Base-by-base conservation (phyloP, 1,284 basidiomycete genomes). In the Stygiomarasmius scandens region DNA sequence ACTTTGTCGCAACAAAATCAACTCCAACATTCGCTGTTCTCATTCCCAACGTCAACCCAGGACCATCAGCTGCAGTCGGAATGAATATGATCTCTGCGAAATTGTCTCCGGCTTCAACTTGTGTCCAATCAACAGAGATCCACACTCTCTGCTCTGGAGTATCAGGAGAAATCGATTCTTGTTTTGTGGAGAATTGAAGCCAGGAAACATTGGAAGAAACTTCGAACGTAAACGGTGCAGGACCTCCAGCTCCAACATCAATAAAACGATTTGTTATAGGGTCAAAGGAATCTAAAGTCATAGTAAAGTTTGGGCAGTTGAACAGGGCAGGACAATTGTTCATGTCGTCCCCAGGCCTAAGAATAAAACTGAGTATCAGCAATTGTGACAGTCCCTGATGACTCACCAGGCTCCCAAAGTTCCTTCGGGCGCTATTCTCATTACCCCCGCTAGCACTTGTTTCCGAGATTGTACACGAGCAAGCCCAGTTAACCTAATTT, bases 381-480 rank as follows among this genome's bases (percentile, higher is more conserved):
- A n/a, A 20, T 23, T 16, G 32, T 19, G 23, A 23, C 14, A 44
- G 14, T 19, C 3, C 2, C 12, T 24, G 0, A 50, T 4, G 10
- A 58, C 73, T 58, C 62, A 83, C 85, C 84, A 87, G 54, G 83
- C 79, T 41, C 78, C 85, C 3, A 73, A 62, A n/a, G 78, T 82
- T 16, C 83, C 81, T 71, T 90, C 87, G 0, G 84, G 80, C 0
- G 78, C 77, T 54, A 87, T 78, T 22, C 87, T 72, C 81, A 89
- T 87, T 2, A 80, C 76, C 14, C 85, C 82, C 34, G 83, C 70
- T 3, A 88, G 71, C 0, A 80, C 81, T 63, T 82, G 79, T 64
- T 86, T 87, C 59, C 75, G 79, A 12, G 75, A 65, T 60, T 85
- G 84, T 2, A 87, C 78, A n/a, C 79, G 75, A 36, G 38, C 11